Conservation (phyloP, 202 grass and related monocot genomes). For the Hordeum pubiflorum region DNA sequence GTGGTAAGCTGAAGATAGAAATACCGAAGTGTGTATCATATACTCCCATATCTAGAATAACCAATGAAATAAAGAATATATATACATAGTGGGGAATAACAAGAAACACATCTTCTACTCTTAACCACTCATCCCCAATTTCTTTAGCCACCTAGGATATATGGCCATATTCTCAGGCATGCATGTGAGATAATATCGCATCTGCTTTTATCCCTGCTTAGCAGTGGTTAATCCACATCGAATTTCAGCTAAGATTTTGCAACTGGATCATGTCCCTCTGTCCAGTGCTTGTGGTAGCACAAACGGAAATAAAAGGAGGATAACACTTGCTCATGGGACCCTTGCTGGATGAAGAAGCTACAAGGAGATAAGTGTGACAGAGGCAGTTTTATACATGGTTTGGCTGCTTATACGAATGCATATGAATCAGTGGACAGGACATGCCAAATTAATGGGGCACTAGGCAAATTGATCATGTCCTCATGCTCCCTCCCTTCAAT, state of each 20-base stretch:
- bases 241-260: conserved; percentile 52
- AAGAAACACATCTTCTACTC: not conserved
- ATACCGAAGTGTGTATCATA: not conserved
- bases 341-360: conserved; percentile 29
- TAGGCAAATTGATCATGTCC: conserved; percentile 29
- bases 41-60: not conserved
- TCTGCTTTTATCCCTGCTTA: conserved; percentile 24
- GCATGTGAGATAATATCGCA: not conserved
- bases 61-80: not conserved
- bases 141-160: not conserved
- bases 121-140: not conserved
- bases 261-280: conserved; percentile 34
- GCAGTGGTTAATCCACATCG: conserved; percentile 21
- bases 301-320: conserved; percentile 29
- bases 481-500: conserved; percentile 22
- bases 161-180: not conserved
- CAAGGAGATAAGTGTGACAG: conserved; percentile 33
- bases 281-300: conserved; percentile 15
- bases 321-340: conserved; percentile 28
- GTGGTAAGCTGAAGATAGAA: not conserved
- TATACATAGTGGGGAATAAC: not conserved
- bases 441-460: conserved; percentile 26
- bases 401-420: conserved; percentile 28
- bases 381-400: conserved; percentile 16
- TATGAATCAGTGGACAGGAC: conserved; percentile 23